Evolutionary conservation across 441 rosid species (phyloP).

Genomic region (Gossypium schwendimanii): DNA sequence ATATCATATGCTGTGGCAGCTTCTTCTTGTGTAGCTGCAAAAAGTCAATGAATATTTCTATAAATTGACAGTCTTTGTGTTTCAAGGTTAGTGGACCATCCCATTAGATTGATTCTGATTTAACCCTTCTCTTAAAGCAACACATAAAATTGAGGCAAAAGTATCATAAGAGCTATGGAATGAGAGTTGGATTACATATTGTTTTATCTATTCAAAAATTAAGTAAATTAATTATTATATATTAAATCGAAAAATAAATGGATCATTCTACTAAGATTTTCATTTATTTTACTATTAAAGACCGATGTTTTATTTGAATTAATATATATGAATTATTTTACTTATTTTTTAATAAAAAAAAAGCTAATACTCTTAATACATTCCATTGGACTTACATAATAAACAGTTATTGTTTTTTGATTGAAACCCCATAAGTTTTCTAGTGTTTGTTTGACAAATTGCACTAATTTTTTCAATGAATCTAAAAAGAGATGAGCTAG

Average conservation of each 20-base stretch:
- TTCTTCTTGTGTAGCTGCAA: constrained; percentile 60
- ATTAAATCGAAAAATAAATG: too few relatives aligned
- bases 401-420: not conserved
- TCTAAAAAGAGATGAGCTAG: not conserved
- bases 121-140: not conserved
- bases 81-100: not conserved
- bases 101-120: not conserved
- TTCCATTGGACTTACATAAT: not conserved
- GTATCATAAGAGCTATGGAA: rapidly evolving
- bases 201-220: too few relatives aligned
- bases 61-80: not conserved
- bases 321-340: too few relatives aligned
- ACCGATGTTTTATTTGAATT: rapidly evolving
- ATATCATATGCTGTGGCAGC: constrained; percentile 60
- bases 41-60: not conserved
- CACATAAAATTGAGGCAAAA: not conserved
- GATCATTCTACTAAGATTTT: too few relatives aligned
- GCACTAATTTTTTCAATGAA: not conserved
- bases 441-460: not conserved
- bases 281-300: too few relatives aligned
- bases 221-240: too few relatives aligned
- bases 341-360: too few relatives aligned
- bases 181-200: too few relatives aligned
- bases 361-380: too few relatives aligned
- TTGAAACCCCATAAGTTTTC: not conserved